Conservation (phyloP, 2,329 filamentous ascomycete genomes). For the Apiospora aurea region DNA sequence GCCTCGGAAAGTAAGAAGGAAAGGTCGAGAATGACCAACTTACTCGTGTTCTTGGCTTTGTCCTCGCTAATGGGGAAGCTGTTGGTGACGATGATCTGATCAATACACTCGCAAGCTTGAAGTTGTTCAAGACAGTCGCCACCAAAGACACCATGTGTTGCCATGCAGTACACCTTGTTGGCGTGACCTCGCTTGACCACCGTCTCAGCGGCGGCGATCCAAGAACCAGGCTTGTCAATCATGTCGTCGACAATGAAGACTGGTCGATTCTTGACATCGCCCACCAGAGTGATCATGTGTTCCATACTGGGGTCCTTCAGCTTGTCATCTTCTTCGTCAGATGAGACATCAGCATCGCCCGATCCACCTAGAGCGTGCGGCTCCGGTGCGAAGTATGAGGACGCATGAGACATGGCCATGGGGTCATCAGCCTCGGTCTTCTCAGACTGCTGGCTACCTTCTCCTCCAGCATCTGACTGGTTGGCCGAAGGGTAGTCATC, state of each 20-base stretch:
- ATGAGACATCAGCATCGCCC: conserved; percentile 80
- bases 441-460: conserved; percentile 59
- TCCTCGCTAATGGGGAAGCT: conserved; percentile 89
- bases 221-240: conserved; percentile 96
- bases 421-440: conserved; percentile 70
- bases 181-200: conserved; percentile 92
- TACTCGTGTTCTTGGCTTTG: conserved; percentile 73
- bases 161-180: conserved; percentile 96
- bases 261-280: conserved; percentile 85
- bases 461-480: conserved; percentile 68
- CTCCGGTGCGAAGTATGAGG: conserved; percentile 78
- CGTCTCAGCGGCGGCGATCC: conserved; percentile 97
- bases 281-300: conserved; percentile 96
- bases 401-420: conserved; percentile 82
- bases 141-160: conserved; percentile 94
- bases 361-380: conserved; percentile 81
- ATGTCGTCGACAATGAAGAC: conserved; percentile 98
- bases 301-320: conserved; percentile 82
- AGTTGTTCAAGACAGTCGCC: conserved; percentile 89
- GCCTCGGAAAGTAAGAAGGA: conserved; percentile 89
- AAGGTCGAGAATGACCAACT: conserved; percentile 88
- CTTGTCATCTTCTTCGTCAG: conserved; percentile 93
- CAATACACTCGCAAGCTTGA: conserved; percentile 91
- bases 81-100: conserved; percentile 94
- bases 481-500: conserved; percentile 87